phyloP scores from a whole-genome alignment of 1,284 basidiomycete species.

The Ustilago shanxiensis region DNA sequence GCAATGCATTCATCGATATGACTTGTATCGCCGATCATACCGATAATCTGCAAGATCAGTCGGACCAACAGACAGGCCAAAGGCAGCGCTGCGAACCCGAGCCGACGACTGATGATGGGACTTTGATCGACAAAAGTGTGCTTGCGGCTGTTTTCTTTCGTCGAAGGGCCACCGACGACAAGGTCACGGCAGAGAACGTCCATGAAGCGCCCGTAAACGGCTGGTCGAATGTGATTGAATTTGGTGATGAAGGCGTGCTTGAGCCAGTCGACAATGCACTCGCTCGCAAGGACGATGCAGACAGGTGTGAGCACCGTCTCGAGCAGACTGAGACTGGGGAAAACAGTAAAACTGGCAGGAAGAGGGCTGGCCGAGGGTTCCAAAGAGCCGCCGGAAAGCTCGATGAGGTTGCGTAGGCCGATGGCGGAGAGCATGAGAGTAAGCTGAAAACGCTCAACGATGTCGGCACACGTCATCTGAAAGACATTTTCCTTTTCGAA shows the following conservation, averaged over 20 bases:
- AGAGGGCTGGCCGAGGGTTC: constrained; percentile 75
- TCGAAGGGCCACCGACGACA: constrained; percentile 79
- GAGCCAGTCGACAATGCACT: constrained; percentile 97
- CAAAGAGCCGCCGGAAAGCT: constrained; percentile 78
- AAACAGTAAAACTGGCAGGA: constrained; percentile 70
- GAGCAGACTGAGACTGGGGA: constrained; percentile 72
- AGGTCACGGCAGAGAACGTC: constrained; percentile 96
- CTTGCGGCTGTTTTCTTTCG: constrained; percentile 70
- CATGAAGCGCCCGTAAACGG: constrained; percentile 93
- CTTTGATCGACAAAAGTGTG: constrained; percentile 94
- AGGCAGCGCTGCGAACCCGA: constrained; percentile 93
- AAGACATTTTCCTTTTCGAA: constrained; percentile 99
- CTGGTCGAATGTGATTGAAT: constrained; percentile 87
- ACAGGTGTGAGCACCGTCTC: constrained; percentile 95
- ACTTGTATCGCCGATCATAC: constrained; percentile 74
- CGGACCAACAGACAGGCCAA: constrained; percentile 91
- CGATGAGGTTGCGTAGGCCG: constrained; percentile 93
- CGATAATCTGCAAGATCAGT: constrained; percentile 82
- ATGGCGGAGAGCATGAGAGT: constrained; percentile 91
- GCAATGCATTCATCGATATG: constrained; percentile 70
- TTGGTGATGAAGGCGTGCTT: constrained; percentile 99
- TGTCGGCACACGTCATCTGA: constrained; percentile 89
- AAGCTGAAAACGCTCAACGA: constrained; percentile 96
- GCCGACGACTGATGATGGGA: constrained; percentile 89
- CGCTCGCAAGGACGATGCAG: constrained; percentile 87